Evolutionary conservation across 2,329 filamentous ascomycete genomes (phyloP).

Genomic region (Ascochyta lentis): DNA sequence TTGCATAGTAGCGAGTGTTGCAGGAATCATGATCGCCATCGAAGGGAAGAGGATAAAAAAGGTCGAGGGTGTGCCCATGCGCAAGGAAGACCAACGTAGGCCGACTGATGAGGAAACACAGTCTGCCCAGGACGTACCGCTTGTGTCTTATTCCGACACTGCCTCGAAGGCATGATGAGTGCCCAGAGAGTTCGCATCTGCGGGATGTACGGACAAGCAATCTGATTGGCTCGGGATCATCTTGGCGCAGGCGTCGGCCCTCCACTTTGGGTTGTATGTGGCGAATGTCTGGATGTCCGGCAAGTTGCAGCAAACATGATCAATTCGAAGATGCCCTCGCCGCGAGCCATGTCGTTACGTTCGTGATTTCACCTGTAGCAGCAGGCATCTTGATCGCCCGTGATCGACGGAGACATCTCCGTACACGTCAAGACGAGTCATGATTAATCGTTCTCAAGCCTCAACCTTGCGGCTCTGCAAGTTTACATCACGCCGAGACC

Average conservation of each 20-base stretch:
- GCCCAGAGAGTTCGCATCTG: conserved; percentile 22
- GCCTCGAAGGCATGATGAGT: conserved; percentile 32
- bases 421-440: neutral
- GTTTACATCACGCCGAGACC: conserved; percentile 33
- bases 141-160: conserved; percentile 24
- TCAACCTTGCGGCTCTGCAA: conserved; percentile 19
- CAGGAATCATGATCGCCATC: conserved; percentile 72
- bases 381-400: neutral
- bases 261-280: conserved; percentile 7
- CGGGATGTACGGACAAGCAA: neutral
- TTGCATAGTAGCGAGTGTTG: conserved; percentile 71
- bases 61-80: conserved; percentile 46
- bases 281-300: conserved; percentile 12
- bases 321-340: neutral
- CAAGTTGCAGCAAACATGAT: conserved; percentile 6
- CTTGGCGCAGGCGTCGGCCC: neutral
- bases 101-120: conserved; percentile 33
- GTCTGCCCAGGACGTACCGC: conserved; percentile 25
- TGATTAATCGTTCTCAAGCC: conserved; percentile 3
- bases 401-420: neutral
- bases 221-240: conserved; percentile 15
- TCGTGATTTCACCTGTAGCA: neutral
- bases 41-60: conserved; percentile 65
- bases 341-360: neutral
- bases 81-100: conserved; percentile 30